Conservation (phyloP, 2,329 filamentous ascomycete species). For the Ilyonectria destructans region DNA sequence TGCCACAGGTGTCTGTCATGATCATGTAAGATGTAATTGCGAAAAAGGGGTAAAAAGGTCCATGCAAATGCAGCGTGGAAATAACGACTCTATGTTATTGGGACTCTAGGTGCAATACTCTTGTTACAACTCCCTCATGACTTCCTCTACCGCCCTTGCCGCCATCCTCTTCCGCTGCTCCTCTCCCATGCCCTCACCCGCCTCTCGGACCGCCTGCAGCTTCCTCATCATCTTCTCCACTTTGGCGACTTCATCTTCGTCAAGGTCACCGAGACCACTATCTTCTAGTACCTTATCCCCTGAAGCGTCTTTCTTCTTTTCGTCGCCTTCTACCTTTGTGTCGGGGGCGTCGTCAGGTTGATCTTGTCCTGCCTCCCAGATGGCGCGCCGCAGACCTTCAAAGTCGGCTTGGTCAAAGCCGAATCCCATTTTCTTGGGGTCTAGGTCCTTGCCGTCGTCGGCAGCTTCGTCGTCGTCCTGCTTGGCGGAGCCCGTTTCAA, state of each 20-base stretch:
- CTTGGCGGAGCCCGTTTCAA: constrained; percentile 55
- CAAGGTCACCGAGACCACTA: constrained; percentile 60
- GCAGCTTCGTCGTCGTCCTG: constrained; percentile 47
- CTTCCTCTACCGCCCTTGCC: constrained; percentile 73
- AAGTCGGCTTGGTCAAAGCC: constrained; percentile 69
- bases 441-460: constrained; percentile 55
- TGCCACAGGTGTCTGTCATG: constrained; percentile 31
- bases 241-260: constrained; percentile 71
- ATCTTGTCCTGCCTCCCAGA: constrained; percentile 61
- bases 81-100: not conserved
- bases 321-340: constrained; percentile 30
- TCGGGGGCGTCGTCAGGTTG: constrained; percentile 36
- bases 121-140: constrained; percentile 72
- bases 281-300: constrained; percentile 45
- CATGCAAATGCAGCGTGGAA: not conserved
- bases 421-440: constrained; percentile 67
- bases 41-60: not conserved
- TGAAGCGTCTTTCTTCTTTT: constrained; percentile 23
- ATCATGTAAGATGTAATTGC: constrained; percentile 27
- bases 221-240: constrained; percentile 77
- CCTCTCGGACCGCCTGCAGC: constrained; percentile 74
- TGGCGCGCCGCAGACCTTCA: constrained; percentile 66
- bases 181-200: constrained; percentile 72
- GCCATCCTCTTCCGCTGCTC: constrained; percentile 75
- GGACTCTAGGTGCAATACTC: not conserved